These are phyloP conservation scores for Rubroboletus pulcherrimus DNA, from an alignment of 768 basidiomycete genomes.

Conservation along the genomic window DNA sequence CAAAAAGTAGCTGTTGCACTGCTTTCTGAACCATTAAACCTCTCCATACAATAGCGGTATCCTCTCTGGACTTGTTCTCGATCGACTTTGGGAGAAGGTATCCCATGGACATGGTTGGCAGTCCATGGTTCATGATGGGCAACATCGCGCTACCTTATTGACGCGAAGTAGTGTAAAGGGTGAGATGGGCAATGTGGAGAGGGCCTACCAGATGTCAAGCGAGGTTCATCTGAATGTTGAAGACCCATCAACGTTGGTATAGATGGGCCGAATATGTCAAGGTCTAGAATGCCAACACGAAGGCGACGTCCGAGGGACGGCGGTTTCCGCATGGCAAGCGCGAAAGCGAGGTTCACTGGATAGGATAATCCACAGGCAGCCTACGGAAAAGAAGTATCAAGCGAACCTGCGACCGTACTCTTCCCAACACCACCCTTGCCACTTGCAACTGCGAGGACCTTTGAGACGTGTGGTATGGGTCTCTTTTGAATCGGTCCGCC, in stretches of 20 bases:
- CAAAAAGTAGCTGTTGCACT: conserved; percentile 92
- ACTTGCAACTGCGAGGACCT: conserved; percentile 80
- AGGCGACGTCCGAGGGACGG: conserved; percentile 37
- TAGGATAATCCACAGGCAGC: conserved; percentile 5
- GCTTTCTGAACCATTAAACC: conserved; percentile 99
- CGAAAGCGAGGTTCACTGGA: conserved; percentile 78
- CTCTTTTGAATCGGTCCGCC: conserved; percentile 52
- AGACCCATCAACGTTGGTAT: conserved; percentile 92
- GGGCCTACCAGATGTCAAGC: conserved; percentile 62
- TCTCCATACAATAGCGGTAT: conserved; percentile 89
- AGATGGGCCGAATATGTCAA: conserved; percentile 95
- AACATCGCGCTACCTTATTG: conserved; percentile 66
- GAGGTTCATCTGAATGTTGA: conserved; percentile 71
- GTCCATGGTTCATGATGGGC: conserved; percentile 82
- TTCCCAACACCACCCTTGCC: conserved; percentile 98
- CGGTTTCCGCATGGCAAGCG: conserved; percentile 49
- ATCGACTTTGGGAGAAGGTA: conserved; percentile 70
- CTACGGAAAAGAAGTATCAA: background rate
- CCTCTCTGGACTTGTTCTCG: conserved; percentile 49
- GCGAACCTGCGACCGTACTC: conserved; percentile 83
- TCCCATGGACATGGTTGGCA: conserved; percentile 97
- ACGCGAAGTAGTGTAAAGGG: background rate
- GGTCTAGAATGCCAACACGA: conserved; percentile 84
- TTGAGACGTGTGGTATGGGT: conserved; percentile 67
- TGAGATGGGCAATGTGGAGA: background rate